These are phyloP conservation scores for Dittrichia graveolens DNA, from an alignment of 129 eudicot species.

Conservation along the genomic window DNA sequence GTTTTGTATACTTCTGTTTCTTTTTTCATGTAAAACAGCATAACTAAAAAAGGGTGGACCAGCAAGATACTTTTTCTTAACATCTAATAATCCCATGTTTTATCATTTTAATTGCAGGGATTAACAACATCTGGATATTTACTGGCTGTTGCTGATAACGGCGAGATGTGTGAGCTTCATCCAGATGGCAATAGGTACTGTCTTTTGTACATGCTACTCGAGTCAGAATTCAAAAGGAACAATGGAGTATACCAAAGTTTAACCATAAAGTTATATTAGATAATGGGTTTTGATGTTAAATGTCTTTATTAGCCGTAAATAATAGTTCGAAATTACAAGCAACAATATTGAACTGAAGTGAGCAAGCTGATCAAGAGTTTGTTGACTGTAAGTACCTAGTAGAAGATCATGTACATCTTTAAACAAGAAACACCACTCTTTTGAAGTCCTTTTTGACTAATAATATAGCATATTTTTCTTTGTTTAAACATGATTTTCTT, in stretches of 20 bases:
- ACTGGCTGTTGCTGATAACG: slow-evolving; percentile 67
- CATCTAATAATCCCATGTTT: too few relatives aligned
- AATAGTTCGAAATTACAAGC: not conserved
- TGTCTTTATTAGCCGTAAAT: not conserved
- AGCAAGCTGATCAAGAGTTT: not conserved
- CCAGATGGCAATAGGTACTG: slow-evolving; percentile 97
- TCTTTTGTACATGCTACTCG: not conserved
- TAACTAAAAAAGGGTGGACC: too few relatives aligned
- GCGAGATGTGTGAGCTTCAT: slow-evolving; percentile 92
- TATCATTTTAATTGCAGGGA: slow-evolving; percentile 54
- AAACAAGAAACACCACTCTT: too few relatives aligned
- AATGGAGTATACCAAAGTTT: slow-evolving; percentile 1
- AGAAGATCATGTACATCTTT: too few relatives aligned
- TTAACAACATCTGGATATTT: slow-evolving; percentile 81
- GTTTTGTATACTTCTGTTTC: too few relatives aligned
- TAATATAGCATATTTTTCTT: too few relatives aligned
- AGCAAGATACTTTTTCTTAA: too few relatives aligned
- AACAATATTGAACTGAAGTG: not conserved
- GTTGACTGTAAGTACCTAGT: not conserved
- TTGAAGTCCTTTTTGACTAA: too few relatives aligned
- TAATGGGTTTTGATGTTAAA: slow-evolving; percentile 1
- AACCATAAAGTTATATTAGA: not conserved
- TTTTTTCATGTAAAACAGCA: too few relatives aligned
- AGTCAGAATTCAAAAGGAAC: not conserved
- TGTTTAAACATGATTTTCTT: not conserved